Conservation (phyloP, 176 grass and related monocot species). For the Aegilops bicornis region DNA sequence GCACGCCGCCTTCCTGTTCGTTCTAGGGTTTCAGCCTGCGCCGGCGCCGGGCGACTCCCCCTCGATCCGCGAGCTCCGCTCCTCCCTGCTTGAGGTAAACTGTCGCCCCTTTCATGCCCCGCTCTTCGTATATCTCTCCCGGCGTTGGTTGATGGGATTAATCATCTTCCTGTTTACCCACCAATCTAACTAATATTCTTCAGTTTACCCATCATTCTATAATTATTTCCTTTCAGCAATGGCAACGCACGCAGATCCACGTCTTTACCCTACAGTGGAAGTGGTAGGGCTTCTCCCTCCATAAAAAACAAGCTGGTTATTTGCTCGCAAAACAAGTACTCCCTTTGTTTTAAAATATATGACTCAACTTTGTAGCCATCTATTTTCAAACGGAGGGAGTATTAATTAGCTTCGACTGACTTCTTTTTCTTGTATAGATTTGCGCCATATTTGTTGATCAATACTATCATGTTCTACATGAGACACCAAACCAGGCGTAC, state of each 20-base stretch:
- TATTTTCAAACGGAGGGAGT: too few species aligned
- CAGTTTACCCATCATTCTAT: neutral
- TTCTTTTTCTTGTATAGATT: constrained; percentile 43
- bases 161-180: neutral
- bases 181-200: neutral
- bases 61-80: too few species aligned
- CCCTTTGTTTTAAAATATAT: too few species aligned
- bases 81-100: too few species aligned
- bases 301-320: neutral
- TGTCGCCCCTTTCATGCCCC: too few species aligned
- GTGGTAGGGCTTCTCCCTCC: constrained; percentile 28
- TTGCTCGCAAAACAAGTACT: neutral
- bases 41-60: too few species aligned
- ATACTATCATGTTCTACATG: constrained; percentile 77
- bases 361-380: too few species aligned
- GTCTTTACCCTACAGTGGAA: constrained; percentile 31
- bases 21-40: too few species aligned
- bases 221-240: constrained; percentile 39
- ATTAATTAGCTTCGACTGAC: neutral
- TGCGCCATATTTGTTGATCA: constrained; percentile 53
- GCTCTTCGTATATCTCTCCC: too few species aligned
- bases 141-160: too few species aligned
- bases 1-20: too few species aligned
- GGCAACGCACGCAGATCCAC: constrained; percentile 25
- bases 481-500: constrained; percentile 59